phyloP scores from a whole-genome alignment of 129 eudicot genomes.

The Pittosporum tobira region DNA sequence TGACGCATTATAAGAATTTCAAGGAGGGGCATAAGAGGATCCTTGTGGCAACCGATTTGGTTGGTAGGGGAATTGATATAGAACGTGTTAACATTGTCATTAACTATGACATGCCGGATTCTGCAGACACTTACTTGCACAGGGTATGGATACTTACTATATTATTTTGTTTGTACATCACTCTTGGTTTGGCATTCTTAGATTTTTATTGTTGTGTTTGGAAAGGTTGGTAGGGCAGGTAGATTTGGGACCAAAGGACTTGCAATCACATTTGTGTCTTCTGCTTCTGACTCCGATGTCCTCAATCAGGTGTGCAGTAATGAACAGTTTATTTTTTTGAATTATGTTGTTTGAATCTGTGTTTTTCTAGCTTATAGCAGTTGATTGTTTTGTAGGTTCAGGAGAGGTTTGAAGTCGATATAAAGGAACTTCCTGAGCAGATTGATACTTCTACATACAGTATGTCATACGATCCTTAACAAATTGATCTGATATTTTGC shows the following conservation, averaged over 20 bases:
- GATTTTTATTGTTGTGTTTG: background rate
- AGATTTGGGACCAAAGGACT: slow-evolving; percentile 99
- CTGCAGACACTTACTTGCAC: slow-evolving; percentile 91
- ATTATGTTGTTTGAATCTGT: background rate
- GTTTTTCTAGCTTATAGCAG: background rate
- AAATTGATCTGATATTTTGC: background rate
- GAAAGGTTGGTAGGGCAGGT: slow-evolving; percentile 94
- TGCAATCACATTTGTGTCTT: slow-evolving; percentile 87
- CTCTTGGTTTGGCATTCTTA: background rate
- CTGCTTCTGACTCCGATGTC: slow-evolving; percentile 85
- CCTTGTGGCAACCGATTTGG: slow-evolving; percentile 93
- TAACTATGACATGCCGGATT: slow-evolving; percentile 97
- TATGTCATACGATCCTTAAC: slow-evolving; percentile 23
- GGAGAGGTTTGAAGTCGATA: slow-evolving; percentile 95
- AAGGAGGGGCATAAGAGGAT: slow-evolving; percentile 96
- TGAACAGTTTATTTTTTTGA: background rate
- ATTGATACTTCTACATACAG: slow-evolving; percentile 88
- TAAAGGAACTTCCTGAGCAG: slow-evolving; percentile 96
- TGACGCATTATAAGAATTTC: slow-evolving; percentile 87
- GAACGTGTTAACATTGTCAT: slow-evolving; percentile 96
- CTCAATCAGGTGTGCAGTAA: slow-evolving; percentile 60
- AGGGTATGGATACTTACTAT: slow-evolving; percentile 30
- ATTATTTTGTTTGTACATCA: background rate
- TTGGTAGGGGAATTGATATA: slow-evolving; percentile 93
- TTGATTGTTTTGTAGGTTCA: slow-evolving; percentile 56